Evolutionary conservation across 805 yeast species (phyloP).

Genomic region (Alloascoidea africana): DNA sequence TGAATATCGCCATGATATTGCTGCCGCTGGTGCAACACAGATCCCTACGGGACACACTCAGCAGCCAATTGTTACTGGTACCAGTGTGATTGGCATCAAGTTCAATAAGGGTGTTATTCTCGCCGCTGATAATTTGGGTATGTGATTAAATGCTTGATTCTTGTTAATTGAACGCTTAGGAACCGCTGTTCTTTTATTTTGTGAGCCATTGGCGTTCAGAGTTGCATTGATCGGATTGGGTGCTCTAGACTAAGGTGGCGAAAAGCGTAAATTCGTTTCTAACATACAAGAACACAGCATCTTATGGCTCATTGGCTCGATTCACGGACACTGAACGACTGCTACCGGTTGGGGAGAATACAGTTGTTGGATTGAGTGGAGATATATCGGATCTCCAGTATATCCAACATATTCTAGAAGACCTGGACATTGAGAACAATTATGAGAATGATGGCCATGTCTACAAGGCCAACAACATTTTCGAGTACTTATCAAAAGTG

Average conservation of each 20-base stretch:
- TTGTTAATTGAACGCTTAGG: neutral
- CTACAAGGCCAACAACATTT: slow-evolving; percentile 75
- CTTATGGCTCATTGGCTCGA: slow-evolving; percentile 87
- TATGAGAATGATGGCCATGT: slow-evolving; percentile 61
- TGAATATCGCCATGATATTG: slow-evolving; percentile 56
- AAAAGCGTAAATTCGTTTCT: too few relatives aligned
- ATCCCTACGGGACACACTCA: slow-evolving; percentile 80
- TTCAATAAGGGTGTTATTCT: slow-evolving; percentile 80
- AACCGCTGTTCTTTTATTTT: too few relatives aligned
- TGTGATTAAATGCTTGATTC: slow-evolving; percentile 5
- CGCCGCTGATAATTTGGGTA: slow-evolving; percentile 87
- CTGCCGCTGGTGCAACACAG: slow-evolving; percentile 31
- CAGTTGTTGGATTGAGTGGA: slow-evolving; percentile 89
- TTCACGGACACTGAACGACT: slow-evolving; percentile 78
- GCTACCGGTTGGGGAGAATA: slow-evolving; percentile 66
- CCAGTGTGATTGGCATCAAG: slow-evolving; percentile 86
- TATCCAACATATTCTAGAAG: slow-evolving; percentile 57
- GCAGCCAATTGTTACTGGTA: slow-evolving; percentile 92
- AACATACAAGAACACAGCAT: too few relatives aligned
- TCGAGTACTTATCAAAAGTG: slow-evolving; percentile 72
- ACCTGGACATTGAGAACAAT: slow-evolving; percentile 61
- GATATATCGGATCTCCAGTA: slow-evolving; percentile 91
- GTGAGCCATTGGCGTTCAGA: too few relatives aligned
- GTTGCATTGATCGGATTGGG: too few relatives aligned
- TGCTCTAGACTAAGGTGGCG: too few relatives aligned